Evolutionary conservation across 1,139 yeast genomes (phyloP), one percentile per base, ranked within the genome.

Genomic region (Sugiyamaella paludigena): DNA sequence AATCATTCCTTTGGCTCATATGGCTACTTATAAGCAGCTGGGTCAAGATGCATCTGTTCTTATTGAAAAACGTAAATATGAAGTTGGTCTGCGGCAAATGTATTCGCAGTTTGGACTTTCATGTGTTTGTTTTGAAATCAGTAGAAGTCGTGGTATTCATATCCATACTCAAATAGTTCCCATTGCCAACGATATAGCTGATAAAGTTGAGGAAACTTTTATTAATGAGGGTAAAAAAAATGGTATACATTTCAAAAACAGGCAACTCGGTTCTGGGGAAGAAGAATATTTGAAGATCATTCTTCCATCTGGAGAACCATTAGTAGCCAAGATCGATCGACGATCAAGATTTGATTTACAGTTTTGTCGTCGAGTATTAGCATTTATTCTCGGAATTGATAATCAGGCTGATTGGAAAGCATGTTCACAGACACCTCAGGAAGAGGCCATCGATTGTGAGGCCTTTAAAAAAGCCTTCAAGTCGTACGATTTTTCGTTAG

Each of bases 1-100:
- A 40, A 75, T 89, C 7, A 81, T 88, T n/a, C 95, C 97, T 0
- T 78, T 91, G 19, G 80, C 83, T 9, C 98, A 91, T 65, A 70
- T 75, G 7, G 77, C 95, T 0, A 77, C 78, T 0, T 52, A 52
- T 26, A 44, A 45, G 24, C 19, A 45, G 2, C 34, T 57, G 2
- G 38, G 27, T 13, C 58, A 52, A 10, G 45, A 48, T 9, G 29
- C 48, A 16, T 50, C 50, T 12, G 39, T 34, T 11, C 51, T 47
- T 30, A 24, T 43, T 28, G 66, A 63, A 26, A 52, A 51, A 34
- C 43, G 49, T 28, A 61, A 59, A 47, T 62, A 55, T 45, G 47
- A 55, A 31, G 45, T 56, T 9, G 59, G 62, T 2, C 50, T 62
- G 28, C 41, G 49, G 28, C 56, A 58, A 37, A 53, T 61, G 62